Evolutionary conservation across 257 asterid species (phyloP).

Genomic region (Ilex asprella): DNA sequence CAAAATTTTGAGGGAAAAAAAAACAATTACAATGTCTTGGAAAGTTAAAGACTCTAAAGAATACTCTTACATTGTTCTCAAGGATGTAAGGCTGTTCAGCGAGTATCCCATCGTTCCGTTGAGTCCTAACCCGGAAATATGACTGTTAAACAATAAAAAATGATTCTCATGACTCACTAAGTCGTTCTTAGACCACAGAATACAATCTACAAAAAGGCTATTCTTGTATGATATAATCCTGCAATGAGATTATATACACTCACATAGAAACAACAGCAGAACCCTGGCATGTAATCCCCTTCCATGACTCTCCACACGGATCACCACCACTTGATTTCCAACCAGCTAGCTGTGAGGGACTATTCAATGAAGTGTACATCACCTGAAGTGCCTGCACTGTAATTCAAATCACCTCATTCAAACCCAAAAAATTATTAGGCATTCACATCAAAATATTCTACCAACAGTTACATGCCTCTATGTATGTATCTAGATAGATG

Average conservation of each 20-base stretch:
- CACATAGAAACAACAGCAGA: slow-evolving; percentile 78
- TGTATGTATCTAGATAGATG: too few species aligned
- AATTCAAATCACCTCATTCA: slow-evolving; percentile 17
- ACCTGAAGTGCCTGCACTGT: slow-evolving; percentile 89
- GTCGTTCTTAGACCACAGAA: too few species aligned
- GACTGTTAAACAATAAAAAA: slow-evolving; percentile 48
- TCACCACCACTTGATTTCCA: slow-evolving; percentile 90
- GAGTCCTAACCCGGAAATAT: slow-evolving; percentile 69
- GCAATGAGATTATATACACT: slow-evolving; percentile 24
- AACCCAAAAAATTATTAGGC: too few species aligned
- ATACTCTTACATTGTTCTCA: slow-evolving; percentile 62
- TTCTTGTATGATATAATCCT: too few species aligned
- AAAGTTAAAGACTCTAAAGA: slow-evolving; percentile 8
- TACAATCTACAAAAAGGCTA: too few species aligned
- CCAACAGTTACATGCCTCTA: too few species aligned
- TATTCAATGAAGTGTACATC: slow-evolving; percentile 66
- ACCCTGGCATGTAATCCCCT: slow-evolving; percentile 72
- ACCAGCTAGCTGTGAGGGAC: slow-evolving; percentile 67
- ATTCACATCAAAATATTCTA: too few species aligned
- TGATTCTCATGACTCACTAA: neutral
- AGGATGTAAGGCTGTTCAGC: slow-evolving; percentile 65
- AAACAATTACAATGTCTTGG: neutral
- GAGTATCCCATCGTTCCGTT: slow-evolving; percentile 84
- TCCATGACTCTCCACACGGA: slow-evolving; percentile 96
- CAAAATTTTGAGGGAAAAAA: neutral